Evolutionary conservation across 2,329 filamentous ascomycete species (phyloP), one percentile per base, ranked within the genome.

Genomic region (Trichoderma koningii): DNA sequence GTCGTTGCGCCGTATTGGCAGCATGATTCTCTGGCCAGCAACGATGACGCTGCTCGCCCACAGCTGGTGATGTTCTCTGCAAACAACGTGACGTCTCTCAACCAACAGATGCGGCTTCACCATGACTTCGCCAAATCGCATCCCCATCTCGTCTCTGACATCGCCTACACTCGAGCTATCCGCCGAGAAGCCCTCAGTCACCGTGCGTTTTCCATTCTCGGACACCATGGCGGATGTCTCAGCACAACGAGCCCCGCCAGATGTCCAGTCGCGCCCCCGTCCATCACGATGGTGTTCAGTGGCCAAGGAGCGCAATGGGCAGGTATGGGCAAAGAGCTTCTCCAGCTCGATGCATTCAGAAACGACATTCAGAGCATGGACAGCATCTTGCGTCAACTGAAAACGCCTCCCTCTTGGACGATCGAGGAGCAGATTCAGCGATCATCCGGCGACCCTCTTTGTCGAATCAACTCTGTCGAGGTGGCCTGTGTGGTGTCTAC

Each of bases 401-500:
- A 55, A 10, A 12, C 10, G 1, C 62, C 51, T 7, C 65, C 44
- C 7, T 30, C 57, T 38, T 67, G 66, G 66, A 59, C 66, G 4
- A 67, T 67, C 6, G 53, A 66, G 38, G 63, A 65, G 21, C 63
- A 66, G 41, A 65, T 67, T 12, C 56, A 63, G 30, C 59, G 56
- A 17, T n/a, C 50, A 21, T 47, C 57, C n/a, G 26, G 52, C 38
- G 66, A 59, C 23, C 30, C 64, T 26, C 42, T 47, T 17, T 60
- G 63, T 47, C 55, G 41, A 6, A 57, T 67, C 42, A 42, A 67
- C 26, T 48, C 53, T 45, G 44, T 42, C n/a, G 53, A 53, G 34
- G 15, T 48, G 3, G 41, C 57, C n/a, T 79, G 81, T 61, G 72
- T 78, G 0, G 41, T 77, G 0, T 80, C 75, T 53, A 80, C 78